These are phyloP conservation scores for Botrytis hyacinthi DNA, from an alignment of 2,329 filamentous ascomycete genomes.

Conservation along the genomic window DNA sequence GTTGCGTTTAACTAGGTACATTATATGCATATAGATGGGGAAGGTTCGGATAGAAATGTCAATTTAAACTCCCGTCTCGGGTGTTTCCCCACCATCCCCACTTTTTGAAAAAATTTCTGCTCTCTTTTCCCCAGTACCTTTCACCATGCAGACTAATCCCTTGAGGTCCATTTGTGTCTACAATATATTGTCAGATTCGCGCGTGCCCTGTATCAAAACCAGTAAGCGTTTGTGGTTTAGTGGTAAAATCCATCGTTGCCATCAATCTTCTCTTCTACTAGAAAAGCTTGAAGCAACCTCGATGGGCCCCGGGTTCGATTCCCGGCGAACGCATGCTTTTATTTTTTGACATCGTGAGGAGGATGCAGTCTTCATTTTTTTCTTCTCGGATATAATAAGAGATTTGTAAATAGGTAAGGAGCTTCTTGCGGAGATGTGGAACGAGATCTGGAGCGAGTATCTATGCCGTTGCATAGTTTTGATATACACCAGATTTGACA, in stretches of 20 bases:
- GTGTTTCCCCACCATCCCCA: neutral
- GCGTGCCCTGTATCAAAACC: accelerated
- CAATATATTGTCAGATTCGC: neutral
- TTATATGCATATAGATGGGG: neutral
- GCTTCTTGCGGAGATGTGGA: too few species aligned
- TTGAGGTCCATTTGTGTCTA: accelerated
- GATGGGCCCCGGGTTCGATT: too few species aligned
- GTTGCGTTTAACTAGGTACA: neutral
- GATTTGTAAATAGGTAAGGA: too few species aligned
- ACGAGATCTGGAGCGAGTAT: too few species aligned
- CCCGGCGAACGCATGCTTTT: too few species aligned
- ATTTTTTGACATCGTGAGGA: too few species aligned
- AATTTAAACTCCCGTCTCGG: neutral
- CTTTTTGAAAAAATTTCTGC: neutral
- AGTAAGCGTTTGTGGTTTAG: slow-evolving; percentile 24
- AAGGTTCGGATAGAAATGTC: neutral
- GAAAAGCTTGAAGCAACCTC: too few species aligned
- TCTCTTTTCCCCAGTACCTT: neutral
- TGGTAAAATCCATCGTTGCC: slow-evolving; percentile 27
- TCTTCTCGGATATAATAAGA: too few species aligned
- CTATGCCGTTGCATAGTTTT: too few species aligned
- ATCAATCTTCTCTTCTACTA: neutral
- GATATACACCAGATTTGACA: too few species aligned
- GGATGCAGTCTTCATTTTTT: too few species aligned
- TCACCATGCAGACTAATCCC: too few species aligned